Percentiles rank a stretch among this genome's conserved stretches.
Conservation (phyloP, 1,284 basidiomycete species). For the Apiotrichum gamsii region DNA sequence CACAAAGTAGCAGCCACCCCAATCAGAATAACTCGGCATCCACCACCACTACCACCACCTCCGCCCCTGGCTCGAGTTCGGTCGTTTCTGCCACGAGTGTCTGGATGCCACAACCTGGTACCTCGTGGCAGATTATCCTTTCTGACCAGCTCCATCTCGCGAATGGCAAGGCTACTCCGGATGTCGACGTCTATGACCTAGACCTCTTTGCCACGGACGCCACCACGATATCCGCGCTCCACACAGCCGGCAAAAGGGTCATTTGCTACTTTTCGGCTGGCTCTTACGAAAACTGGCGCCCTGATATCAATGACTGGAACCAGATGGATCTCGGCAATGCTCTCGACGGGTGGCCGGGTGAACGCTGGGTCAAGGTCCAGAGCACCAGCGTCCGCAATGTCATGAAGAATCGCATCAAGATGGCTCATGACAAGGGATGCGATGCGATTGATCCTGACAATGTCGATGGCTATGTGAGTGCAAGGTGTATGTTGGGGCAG, state of each 20-base stretch:
- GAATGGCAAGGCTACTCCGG: not conserved
- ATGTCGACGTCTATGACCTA: constrained; percentile 7
- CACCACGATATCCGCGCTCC: constrained; percentile 4
- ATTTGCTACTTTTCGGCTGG: constrained; percentile 45
- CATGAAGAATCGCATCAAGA: constrained; percentile 21
- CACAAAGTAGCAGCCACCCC: not conserved
- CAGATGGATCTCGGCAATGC: constrained; percentile 1
- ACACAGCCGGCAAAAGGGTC: constrained; percentile 35
- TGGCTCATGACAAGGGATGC: constrained; percentile 37
- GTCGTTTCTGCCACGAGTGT: not conserved
- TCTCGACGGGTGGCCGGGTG: constrained; percentile 5
- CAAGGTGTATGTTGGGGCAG: too few relatives aligned
- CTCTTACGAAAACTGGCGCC: constrained; percentile 26
- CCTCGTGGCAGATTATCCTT: constrained; percentile 10
- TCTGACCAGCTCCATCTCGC: not conserved
- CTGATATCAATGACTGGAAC: not conserved
- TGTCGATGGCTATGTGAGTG: constrained; percentile 30
- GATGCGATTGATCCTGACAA: constrained; percentile 45
- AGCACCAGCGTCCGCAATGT: not conserved
- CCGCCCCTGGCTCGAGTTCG: not conserved
- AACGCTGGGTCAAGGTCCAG: constrained; percentile 7
- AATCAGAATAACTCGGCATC: not conserved
- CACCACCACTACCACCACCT: not conserved
- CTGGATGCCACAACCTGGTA: not conserved
- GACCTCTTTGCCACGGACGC: constrained; percentile 6